These are phyloP conservation scores for Termitomyces sp. DNA, from an alignment of 768 basidiomycete genomes.

Conservation along the genomic window DNA sequence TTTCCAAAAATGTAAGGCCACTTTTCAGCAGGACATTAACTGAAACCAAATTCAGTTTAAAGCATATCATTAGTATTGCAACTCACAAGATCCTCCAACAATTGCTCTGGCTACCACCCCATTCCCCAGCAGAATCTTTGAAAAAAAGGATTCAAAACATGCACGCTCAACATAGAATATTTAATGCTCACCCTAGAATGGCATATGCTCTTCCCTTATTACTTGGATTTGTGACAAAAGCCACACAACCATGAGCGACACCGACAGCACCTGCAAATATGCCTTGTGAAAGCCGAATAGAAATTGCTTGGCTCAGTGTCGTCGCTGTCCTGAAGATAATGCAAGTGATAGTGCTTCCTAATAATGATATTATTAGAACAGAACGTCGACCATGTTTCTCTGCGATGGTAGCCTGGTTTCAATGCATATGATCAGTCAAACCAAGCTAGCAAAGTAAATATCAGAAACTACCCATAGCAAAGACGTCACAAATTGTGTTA, in stretches of 20 bases:
- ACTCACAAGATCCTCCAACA: slow-evolving; percentile 77
- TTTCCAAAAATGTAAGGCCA: slow-evolving; percentile 75
- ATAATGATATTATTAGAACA: slow-evolving; percentile 79
- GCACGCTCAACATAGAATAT: neutral
- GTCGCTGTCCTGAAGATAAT: slow-evolving; percentile 74
- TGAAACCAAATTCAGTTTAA: slow-evolving; percentile 25
- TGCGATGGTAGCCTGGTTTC: slow-evolving; percentile 77
- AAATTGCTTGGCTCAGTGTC: slow-evolving; percentile 74
- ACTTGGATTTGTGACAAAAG: slow-evolving; percentile 82
- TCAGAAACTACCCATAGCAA: slow-evolving; percentile 71
- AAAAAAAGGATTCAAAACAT: slow-evolving; percentile 4
- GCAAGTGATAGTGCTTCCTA: slow-evolving; percentile 82
- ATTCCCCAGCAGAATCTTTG: slow-evolving; percentile 91
- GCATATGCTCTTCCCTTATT: slow-evolving; percentile 96
- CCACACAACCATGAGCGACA: slow-evolving; percentile 85
- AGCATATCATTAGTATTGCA: neutral
- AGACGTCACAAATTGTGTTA: slow-evolving; percentile 94
- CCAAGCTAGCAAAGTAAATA: slow-evolving; percentile 8
- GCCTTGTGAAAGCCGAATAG: slow-evolving; percentile 83
- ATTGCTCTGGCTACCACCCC: slow-evolving; percentile 90
- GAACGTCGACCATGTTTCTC: slow-evolving; percentile 84
- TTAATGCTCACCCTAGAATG: slow-evolving; percentile 63
- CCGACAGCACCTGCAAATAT: slow-evolving; percentile 93
- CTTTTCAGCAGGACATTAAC: slow-evolving; percentile 80
- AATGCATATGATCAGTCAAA: slow-evolving; percentile 8